These are phyloP conservation scores for Trametes versicolor DNA, from an alignment of 1,284 basidiomycete genomes.

Conservation along the genomic window DNA sequence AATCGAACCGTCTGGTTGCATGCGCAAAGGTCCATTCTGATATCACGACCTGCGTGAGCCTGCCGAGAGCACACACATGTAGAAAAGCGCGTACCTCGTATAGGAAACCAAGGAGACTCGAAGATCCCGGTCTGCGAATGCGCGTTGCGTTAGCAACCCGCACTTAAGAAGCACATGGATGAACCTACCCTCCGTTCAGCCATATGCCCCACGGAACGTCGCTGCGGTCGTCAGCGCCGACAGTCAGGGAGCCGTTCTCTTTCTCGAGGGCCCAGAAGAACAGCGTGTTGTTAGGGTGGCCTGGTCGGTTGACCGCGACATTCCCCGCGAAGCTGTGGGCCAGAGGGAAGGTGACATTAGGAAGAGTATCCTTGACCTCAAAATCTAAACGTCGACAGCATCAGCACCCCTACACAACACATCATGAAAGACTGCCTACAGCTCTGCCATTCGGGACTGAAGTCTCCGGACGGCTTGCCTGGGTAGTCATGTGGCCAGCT, in stretches of 20 bases:
- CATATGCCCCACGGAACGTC: constrained; percentile 76
- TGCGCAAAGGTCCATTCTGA: constrained; percentile 74
- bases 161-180: background rate
- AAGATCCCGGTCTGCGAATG: constrained; percentile 63
- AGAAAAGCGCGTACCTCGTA: constrained; percentile 58
- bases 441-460: constrained; percentile 68
- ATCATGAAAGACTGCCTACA: constrained; percentile 55
- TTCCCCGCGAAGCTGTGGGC: constrained; percentile 73
- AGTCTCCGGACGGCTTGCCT: constrained; percentile 59
- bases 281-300: constrained; percentile 68
- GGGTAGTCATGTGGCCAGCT: constrained; percentile 52
- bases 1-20: constrained; percentile 59
- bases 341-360: constrained; percentile 69
- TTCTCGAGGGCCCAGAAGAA: constrained; percentile 80
- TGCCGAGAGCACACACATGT: background rate
- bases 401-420: background rate
- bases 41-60: background rate
- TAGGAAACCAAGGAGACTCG: constrained; percentile 70
- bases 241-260: constrained; percentile 66
- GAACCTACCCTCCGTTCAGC: constrained; percentile 67
- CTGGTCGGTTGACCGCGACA: constrained; percentile 63
- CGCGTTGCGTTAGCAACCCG: background rate
- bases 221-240: constrained; percentile 40
- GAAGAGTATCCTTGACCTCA: constrained; percentile 51
- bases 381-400: constrained; percentile 32